Conservation (phyloP, 2,329 filamentous ascomycete genomes). For the Xylaria polymorpha region DNA sequence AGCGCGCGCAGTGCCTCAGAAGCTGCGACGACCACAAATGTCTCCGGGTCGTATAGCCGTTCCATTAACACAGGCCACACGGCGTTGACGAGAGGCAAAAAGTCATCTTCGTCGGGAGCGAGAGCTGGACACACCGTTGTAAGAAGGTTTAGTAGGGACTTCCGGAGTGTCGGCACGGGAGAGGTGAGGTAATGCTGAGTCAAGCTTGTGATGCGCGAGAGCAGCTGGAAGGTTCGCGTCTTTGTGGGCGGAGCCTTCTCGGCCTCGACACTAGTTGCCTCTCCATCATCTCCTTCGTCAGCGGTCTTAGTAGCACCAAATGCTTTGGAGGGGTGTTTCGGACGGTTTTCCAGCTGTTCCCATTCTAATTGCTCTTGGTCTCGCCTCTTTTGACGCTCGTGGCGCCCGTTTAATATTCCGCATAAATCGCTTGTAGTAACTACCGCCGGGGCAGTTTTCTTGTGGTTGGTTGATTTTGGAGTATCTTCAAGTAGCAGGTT, state of each 20-base stretch:
- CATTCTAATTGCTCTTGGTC: conserved; percentile 51
- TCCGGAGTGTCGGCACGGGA: conserved; percentile 80
- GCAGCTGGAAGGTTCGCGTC: conserved; percentile 81
- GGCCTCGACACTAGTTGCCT: conserved; percentile 51
- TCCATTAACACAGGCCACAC: conserved; percentile 86
- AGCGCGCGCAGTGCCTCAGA: conserved; percentile 75
- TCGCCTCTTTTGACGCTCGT: conserved; percentile 55
- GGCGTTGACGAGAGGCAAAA: conserved; percentile 88
- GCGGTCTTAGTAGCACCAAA: conserved; percentile 46
- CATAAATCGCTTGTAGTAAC: conserved; percentile 59
- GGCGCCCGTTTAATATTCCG: conserved; percentile 72
- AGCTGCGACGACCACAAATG: conserved; percentile 76
- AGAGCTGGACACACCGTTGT: conserved; percentile 78
- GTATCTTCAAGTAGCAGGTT: conserved; percentile 60
- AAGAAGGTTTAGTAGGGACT: conserved; percentile 81
- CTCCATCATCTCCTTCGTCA: conserved; percentile 52
- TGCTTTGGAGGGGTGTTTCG: conserved; percentile 52
- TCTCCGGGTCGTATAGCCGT: conserved; percentile 74
- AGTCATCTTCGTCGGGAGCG: conserved; percentile 80
- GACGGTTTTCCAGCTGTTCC: conserved; percentile 50
- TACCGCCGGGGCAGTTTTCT: conserved; percentile 52
- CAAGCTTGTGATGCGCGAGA: conserved; percentile 82
- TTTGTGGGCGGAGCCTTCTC: conserved; percentile 71
- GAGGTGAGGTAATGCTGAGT: conserved; percentile 93
- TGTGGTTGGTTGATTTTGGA: conserved; percentile 54